phyloP scores from a whole-genome alignment of 306 rosid genomes.

The Dryas octopetala region DNA sequence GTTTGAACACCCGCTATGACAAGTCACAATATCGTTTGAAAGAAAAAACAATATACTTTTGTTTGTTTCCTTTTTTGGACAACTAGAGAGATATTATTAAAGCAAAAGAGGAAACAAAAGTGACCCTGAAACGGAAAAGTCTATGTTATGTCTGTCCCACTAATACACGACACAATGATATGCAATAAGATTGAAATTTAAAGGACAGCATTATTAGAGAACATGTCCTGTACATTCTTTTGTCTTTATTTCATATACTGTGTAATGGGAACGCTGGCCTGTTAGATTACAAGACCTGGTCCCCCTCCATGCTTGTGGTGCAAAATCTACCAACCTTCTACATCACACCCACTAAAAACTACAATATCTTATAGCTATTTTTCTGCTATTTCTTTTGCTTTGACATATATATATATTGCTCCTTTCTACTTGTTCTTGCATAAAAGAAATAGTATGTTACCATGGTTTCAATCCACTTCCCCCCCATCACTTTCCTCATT shows the following conservation, averaged over 20 bases:
- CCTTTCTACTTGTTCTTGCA: slow-evolving; percentile 32
- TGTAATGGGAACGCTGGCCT: slow-evolving; percentile 22
- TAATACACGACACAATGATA: background rate
- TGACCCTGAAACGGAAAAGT: background rate
- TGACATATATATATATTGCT: background rate
- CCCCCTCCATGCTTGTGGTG: slow-evolving; percentile 14
- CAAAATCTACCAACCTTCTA: slow-evolving; percentile 26
- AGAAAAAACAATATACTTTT: too few species aligned
- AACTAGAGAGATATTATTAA: background rate
- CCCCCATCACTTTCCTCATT: slow-evolving; percentile 26
- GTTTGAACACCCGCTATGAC: too few species aligned
- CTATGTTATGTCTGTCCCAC: background rate
- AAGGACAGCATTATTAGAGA: slow-evolving; percentile 22
- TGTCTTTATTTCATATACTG: slow-evolving; percentile 26
- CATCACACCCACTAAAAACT: slow-evolving; percentile 21
- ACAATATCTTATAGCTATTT: slow-evolving; percentile 19
- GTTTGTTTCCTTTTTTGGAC: background rate
- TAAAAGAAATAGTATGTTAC: slow-evolving; percentile 2
- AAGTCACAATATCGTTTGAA: too few species aligned
- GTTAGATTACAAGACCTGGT: slow-evolving; percentile 30
- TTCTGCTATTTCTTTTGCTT: background rate
- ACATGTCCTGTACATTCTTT: slow-evolving; percentile 35
- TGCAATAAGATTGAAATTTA: background rate
- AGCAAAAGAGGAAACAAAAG: background rate
- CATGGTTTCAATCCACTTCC: slow-evolving; percentile 25